These are phyloP conservation scores for Geum urbanum DNA, from an alignment of 306 rosid genomes.

Conservation along the genomic window DNA sequence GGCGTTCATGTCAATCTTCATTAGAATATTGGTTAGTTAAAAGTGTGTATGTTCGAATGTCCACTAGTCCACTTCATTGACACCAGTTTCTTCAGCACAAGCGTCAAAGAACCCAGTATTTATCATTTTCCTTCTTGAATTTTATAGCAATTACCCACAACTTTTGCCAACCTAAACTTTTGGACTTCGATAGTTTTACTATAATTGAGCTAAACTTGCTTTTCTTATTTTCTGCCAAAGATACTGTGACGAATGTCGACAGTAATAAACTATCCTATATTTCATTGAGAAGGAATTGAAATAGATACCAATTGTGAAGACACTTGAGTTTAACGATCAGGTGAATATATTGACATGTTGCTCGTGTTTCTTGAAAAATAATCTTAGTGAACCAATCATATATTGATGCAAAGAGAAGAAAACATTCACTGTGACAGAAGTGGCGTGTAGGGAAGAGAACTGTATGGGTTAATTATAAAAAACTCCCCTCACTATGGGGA, in stretches of 20 bases:
- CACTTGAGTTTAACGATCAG: neutral
- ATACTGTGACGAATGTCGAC: neutral
- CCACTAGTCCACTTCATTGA: conserved; percentile 23
- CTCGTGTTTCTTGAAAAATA: neutral
- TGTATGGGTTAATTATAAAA: too few relatives aligned
- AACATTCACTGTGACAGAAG: conserved; percentile 7
- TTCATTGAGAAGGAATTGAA: conserved; percentile 21
- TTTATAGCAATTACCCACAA: neutral
- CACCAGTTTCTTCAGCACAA: conserved; percentile 14
- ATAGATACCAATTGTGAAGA: neutral
- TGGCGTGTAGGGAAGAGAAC: neutral
- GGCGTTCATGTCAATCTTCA: conserved; percentile 1
- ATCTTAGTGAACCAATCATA: conserved; percentile 1
- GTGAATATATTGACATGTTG: neutral
- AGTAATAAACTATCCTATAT: neutral
- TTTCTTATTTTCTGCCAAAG: neutral
- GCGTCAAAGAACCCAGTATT: neutral
- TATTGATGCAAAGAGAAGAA: conserved; percentile 6
- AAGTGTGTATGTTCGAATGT: conserved; percentile 15
- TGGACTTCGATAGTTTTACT: neutral
- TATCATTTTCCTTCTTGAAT: neutral
- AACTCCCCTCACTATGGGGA: too few relatives aligned
- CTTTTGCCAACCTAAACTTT: conserved; percentile 13
- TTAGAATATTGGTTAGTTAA: conserved; percentile 12
- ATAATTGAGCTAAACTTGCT: neutral